Evolutionary conservation across 192 early-diverging fungal species (phyloP).

Genomic region (Piromyces finnis): DNA sequence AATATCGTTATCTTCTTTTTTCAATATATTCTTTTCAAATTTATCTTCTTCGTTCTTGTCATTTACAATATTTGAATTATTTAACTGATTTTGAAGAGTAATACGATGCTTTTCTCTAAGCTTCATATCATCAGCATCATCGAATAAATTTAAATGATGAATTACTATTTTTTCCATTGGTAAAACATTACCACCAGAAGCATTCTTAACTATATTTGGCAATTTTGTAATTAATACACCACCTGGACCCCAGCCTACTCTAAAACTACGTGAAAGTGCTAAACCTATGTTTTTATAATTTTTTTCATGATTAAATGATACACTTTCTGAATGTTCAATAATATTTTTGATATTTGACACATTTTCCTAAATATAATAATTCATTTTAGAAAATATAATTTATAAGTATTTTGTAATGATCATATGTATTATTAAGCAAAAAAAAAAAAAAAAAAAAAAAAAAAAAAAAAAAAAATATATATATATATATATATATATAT

Average conservation of each 20-base stretch:
- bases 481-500: no score
- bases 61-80: neutral
- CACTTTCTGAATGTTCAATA: constrained; percentile 1
- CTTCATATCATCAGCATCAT: neutral
- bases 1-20: neutral
- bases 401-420: no score
- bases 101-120: neutral
- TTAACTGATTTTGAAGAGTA: neutral
- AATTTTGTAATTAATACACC: constrained; percentile 43
- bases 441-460: no score
- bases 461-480: no score
- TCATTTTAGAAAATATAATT: no score
- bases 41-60: neutral
- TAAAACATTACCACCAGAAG: neutral
- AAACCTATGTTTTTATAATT: constrained; percentile 52
- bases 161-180: neutral
- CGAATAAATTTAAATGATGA: neutral
- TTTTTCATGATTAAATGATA: constrained; percentile 12
- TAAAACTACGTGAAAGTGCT: constrained; percentile 62
- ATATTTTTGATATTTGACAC: neutral
- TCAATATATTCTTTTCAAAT: neutral
- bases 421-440: no score
- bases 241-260: constrained; percentile 68
- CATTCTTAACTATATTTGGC: constrained; percentile 3
- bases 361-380: neutral